Base-by-base conservation (phyloP, 2,329 filamentous ascomycete species). In the Hirsutella rhossiliensis region DNA sequence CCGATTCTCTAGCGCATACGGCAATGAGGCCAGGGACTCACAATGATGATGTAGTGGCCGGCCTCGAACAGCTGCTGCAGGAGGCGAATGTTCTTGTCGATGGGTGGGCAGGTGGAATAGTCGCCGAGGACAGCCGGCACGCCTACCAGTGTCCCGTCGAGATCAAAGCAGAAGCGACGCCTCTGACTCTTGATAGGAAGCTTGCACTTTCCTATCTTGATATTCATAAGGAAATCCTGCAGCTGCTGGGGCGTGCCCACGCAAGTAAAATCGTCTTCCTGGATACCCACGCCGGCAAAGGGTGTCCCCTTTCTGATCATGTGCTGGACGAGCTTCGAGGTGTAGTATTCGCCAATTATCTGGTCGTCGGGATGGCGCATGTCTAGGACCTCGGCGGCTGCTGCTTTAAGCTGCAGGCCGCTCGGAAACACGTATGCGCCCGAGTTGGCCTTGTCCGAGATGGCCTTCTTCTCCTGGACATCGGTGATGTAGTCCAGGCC, bases 111-210 rank as follows among this genome's bases (percentile, higher is more conserved):
- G 11, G 56, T 58, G 4, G 52, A 52, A 48, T 58, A 58, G 45
- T 58, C 53, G 17, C 56, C 55, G 4, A 52, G 18, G 12, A 58
- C 46, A 9, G 37, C 45, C 13, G 56, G 56, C 11, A 52, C 53
- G 41, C 57, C 57, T 28, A 59, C 55, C 2, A 60, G 48, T 2
- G 57, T 60, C 44, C 52, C 51, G 46, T 60, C 57, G 13, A 59
- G 48, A 45, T 60, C 55, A 45, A 59, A 59, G 43, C 56, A 59
- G 48, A 59, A 58, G n/a, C 56, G 51, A 11, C 56, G 46, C 44
- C 54, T 56, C 47, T 56, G 52, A 31, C 49, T 42, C 42, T 53
- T 49, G 31, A 52, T 15, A 2, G 43, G 38, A n/a, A 27, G 30
- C 11, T 31, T 37, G 17, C 20, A 38, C n/a, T n/a, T 28, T 2